These are phyloP conservation scores for Phaeoacremonium minimum DNA, from an alignment of 2,329 filamentous ascomycete species.

Conservation along the genomic window DNA sequence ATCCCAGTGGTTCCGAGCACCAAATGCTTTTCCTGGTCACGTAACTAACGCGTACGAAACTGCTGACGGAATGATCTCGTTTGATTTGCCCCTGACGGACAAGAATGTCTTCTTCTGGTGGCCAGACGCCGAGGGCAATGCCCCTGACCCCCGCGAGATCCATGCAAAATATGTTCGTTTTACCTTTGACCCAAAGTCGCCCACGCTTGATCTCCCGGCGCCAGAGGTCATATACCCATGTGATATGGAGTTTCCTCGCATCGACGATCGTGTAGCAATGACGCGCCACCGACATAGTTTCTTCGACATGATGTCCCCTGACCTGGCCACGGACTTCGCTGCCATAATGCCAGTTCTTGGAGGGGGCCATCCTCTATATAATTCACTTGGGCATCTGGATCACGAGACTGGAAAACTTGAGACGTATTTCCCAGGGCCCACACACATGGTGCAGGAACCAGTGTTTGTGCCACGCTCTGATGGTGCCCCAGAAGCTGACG, in stretches of 20 bases:
- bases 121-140: constrained; percentile 27
- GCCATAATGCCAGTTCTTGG: constrained; percentile 20
- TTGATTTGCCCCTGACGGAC: constrained; percentile 29
- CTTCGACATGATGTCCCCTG: constrained; percentile 22
- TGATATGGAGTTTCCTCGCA: constrained; percentile 21
- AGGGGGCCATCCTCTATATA: constrained; percentile 24
- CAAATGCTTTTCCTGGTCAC: constrained; percentile 29
- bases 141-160: constrained; percentile 22
- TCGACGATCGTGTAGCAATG: constrained; percentile 21
- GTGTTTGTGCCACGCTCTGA: constrained; percentile 32
- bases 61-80: constrained; percentile 19
- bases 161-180: constrained; percentile 17
- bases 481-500: constrained; percentile 31
- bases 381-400: constrained; percentile 25
- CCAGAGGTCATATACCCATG: constrained; percentile 12
- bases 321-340: constrained; percentile 20
- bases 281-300: constrained; percentile 16
- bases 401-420: constrained; percentile 16
- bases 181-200: constrained; percentile 17
- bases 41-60: constrained; percentile 30
- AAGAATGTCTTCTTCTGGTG: constrained; percentile 35
- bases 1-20: constrained; percentile 29
- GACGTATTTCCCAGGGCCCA: constrained; percentile 25
- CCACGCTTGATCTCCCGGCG: constrained; percentile 16
- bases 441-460: constrained; percentile 35